Evolutionary conservation across 148 eudicot species (phyloP).

Genomic region (Silene conica): DNA sequence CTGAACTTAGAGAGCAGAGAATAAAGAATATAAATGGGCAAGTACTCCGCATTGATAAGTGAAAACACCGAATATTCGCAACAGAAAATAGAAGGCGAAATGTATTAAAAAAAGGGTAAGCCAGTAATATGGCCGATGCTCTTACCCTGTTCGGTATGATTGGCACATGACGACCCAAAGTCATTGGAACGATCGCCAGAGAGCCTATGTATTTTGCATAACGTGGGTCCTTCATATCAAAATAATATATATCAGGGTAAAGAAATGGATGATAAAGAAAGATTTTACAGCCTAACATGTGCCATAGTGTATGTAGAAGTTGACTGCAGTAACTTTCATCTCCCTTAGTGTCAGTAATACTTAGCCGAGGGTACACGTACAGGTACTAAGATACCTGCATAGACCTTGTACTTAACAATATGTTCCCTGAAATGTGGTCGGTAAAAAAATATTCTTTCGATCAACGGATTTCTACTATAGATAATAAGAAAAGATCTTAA

Average conservation of each 20-base stretch:
- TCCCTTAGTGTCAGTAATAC: neutral
- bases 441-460: neutral
- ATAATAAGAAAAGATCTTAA: constrained; percentile 5
- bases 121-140: neutral
- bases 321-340: constrained; percentile 2
- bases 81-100: neutral
- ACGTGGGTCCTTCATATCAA: constrained; percentile 67
- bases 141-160: constrained; percentile 78
- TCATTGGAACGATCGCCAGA: constrained; percentile 89
- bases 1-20: neutral
- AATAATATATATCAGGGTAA: constrained; percentile 2
- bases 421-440: neutral
- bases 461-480: neutral
- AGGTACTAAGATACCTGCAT: neutral
- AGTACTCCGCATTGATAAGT: neutral
- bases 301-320: neutral
- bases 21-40: neutral
- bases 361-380: constrained; percentile 3
- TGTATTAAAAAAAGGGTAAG: neutral
- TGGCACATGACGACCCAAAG: constrained; percentile 88
- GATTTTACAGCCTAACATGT: neutral
- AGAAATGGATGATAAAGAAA: constrained; percentile 11
- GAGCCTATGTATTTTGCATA: constrained; percentile 81
- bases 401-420: neutral
- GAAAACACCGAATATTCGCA: neutral